A percentile compares a stretch with the other conserved stretches of the same genome.
Evolutionary conservation across 177 flowering plant species (phyloP).

Genomic region (Telopea speciosissima): DNA sequence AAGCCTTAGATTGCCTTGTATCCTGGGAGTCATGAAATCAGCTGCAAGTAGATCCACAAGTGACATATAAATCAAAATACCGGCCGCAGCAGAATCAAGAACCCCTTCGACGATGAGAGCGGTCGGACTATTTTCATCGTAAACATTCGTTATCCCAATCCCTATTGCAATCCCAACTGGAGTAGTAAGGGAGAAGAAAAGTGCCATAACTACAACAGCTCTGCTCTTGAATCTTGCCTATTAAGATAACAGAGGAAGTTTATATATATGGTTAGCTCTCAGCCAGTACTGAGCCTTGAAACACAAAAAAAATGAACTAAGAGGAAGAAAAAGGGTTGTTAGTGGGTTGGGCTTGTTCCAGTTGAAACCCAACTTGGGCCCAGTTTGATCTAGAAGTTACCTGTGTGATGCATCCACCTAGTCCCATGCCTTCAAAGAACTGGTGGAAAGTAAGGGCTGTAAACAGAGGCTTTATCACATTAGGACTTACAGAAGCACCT

Average conservation of each 20-base stretch:
- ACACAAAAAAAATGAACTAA: no score
- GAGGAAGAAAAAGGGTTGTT: no score
- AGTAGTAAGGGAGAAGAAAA: constrained; percentile 33
- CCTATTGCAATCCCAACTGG: constrained; percentile 32
- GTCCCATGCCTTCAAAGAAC: constrained; percentile 69
- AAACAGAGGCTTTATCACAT: constrained; percentile 48
- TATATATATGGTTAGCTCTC: no score
- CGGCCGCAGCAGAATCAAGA: constrained; percentile 20
- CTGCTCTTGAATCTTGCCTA: constrained; percentile 25
- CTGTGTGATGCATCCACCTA: constrained; percentile 77
- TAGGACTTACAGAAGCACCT: constrained; percentile 23
- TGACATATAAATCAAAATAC: no score
- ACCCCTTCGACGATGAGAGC: constrained; percentile 29
- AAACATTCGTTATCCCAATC: constrained; percentile 19
- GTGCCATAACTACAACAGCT: constrained; percentile 17
- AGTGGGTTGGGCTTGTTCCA: no score
- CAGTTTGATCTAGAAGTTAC: constrained; percentile 18
- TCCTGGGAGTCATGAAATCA: not conserved
- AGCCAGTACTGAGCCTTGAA: no score
- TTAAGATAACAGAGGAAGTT: not conserved
- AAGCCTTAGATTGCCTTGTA: constrained; percentile 26
- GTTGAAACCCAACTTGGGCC: no score
- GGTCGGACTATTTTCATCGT: constrained; percentile 26
- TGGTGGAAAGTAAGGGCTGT: constrained; percentile 65
- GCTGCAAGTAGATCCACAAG: constrained; percentile 21